Evolutionary conservation across 2,329 filamentous ascomycete genomes (phyloP).

Genomic region (Epicoccum sorghinum): DNA sequence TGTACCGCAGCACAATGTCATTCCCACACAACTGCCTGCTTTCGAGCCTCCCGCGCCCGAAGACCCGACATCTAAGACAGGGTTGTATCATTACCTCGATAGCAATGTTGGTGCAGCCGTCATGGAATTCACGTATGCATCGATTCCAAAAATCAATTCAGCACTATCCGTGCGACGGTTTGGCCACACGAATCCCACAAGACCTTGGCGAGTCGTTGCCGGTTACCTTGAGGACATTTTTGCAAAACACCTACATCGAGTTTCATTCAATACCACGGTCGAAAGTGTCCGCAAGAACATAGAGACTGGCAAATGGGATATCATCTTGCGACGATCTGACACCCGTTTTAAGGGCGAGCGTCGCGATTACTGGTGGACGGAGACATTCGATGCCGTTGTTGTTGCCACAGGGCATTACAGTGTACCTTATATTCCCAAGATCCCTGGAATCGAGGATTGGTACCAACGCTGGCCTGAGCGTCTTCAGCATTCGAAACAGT

Average conservation of each 20-base stretch:
- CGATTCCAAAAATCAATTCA: slow-evolving; percentile 44
- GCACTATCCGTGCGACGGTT: slow-evolving; percentile 53
- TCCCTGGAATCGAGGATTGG: slow-evolving; percentile 58
- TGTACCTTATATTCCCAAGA: slow-evolving; percentile 61
- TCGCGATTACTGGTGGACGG: slow-evolving; percentile 65
- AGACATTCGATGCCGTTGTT: slow-evolving; percentile 66
- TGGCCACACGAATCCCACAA: slow-evolving; percentile 65
- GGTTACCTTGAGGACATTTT: slow-evolving; percentile 58
- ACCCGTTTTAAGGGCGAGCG: slow-evolving; percentile 56
- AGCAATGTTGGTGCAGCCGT: slow-evolving; percentile 66
- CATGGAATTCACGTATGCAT: slow-evolving; percentile 67
- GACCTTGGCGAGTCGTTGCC: slow-evolving; percentile 54
- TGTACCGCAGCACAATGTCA: background rate
- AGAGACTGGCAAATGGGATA: slow-evolving; percentile 56
- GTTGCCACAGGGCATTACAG: slow-evolving; percentile 67
- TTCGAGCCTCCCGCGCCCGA: background rate
- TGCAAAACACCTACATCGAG: slow-evolving; percentile 56
- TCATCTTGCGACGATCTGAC: slow-evolving; percentile 41
- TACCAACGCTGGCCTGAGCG: slow-evolving; percentile 54
- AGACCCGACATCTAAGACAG: slow-evolving; percentile 23
- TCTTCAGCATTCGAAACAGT: slow-evolving; percentile 63
- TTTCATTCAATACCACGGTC: slow-evolving; percentile 65
- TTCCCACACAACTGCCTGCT: background rate
- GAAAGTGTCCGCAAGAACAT: slow-evolving; percentile 47
- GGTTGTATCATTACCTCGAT: slow-evolving; percentile 64